Base-by-base conservation (phyloP, 495 filamentous ascomycete genomes). In the Penicillium tannophilum region DNA sequence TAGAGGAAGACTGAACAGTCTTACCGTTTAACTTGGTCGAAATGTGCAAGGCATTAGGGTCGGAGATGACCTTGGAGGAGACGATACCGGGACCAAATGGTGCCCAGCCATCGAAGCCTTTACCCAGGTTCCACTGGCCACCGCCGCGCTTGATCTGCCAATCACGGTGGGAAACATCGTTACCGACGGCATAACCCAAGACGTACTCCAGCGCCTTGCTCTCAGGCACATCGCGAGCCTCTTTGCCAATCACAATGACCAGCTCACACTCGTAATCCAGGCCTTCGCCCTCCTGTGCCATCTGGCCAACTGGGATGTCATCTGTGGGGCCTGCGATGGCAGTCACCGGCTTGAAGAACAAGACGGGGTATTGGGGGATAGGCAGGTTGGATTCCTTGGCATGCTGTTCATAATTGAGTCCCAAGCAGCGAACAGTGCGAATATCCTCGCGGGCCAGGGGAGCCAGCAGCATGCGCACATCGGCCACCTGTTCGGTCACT, bases 51-150 rank as follows among this genome's bases (percentile, higher is more conserved):
- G 71, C 76, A 70, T 91, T 88, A 0, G 90, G 90, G 66, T 93
- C 85, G 35, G 76, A 68, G 62, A 94, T 88, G 58, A 92, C 43
- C n/a, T 71, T 72, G 52, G 77, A 74, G 36, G 82, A 85, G 20
- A 92, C 89, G 62, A 94, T 91, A 0, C 88, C 90, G 14, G 91
- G 91, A 3, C 91, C 91, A 63, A 84, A 89, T 0, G 91, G 91
- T n/a, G 90, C 91, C 90, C 90, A 94, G 45, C 89, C 88, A 74
- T 96, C 91, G 64, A 92, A 94, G 3, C 90, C 88, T 70, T 96
- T 96, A 1, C 91, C 91, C 4, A 93, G 62, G 0, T 78, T 79
- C 91, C 91, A 95, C 72, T 94, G 91, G 0, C 90, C 86, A 14
- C 90, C 88, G 19, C 90, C 91, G 35, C 83, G 83, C 66, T 87